These are phyloP conservation scores for Rhododendron kiyosumense DNA, from an alignment of 148 eudicot species.

Conservation along the genomic window DNA sequence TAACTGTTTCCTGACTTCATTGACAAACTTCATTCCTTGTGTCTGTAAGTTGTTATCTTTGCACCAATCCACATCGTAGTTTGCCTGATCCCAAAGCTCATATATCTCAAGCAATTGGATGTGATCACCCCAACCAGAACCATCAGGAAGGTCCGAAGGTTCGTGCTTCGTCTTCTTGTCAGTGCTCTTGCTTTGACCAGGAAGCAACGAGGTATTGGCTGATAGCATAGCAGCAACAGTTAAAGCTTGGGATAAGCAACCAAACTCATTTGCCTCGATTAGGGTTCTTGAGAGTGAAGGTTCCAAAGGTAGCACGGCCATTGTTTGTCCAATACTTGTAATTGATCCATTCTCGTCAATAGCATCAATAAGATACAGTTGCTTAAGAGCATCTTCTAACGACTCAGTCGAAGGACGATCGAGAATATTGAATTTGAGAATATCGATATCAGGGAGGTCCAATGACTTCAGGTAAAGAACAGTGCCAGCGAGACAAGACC, in stretches of 20 bases:
- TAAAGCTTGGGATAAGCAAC: constrained; percentile 84
- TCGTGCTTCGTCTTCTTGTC: constrained; percentile 83
- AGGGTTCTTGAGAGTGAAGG: constrained; percentile 95
- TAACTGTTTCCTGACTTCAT: constrained; percentile 83
- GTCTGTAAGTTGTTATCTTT: constrained; percentile 78
- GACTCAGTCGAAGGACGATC: constrained; percentile 58
- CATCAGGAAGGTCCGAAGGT: constrained; percentile 73
- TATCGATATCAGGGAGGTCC: constrained; percentile 88
- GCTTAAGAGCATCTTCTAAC: too few species aligned
- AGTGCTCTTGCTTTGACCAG: constrained; percentile 58
- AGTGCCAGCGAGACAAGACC: constrained; percentile 92
- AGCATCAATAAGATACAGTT: too few species aligned
- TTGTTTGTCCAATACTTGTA: too few species aligned
- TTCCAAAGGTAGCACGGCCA: constrained; percentile 85
- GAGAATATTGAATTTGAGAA: constrained; percentile 88
- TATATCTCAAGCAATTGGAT: constrained; percentile 80
- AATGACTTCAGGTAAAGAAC: constrained; percentile 87
- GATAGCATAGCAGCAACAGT: constrained; percentile 96
- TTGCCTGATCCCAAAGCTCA: constrained; percentile 77
- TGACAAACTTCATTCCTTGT: constrained; percentile 92
- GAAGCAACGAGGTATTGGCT: constrained; percentile 82
- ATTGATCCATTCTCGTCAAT: too few species aligned
- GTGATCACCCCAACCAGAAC: constrained; percentile 94
- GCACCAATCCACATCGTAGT: constrained; percentile 73
- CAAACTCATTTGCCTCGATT: constrained; percentile 79